These are phyloP conservation scores for Penicillium soppii DNA, from an alignment of 495 filamentous ascomycete genomes.

Conservation along the genomic window DNA sequence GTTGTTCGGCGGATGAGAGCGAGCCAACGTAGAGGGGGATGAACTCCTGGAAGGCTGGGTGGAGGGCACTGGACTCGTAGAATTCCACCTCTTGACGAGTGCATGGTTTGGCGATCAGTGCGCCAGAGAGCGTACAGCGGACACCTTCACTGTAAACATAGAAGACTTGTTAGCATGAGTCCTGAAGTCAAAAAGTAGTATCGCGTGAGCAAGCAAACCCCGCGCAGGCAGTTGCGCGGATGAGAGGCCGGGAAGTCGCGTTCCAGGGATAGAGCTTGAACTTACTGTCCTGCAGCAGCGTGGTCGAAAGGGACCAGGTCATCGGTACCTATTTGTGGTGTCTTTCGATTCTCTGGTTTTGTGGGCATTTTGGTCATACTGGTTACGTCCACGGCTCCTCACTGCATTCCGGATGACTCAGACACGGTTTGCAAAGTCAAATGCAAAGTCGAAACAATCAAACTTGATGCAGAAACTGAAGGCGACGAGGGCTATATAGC, in stretches of 20 bases:
- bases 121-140: constrained; percentile 78
- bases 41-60: constrained; percentile 69
- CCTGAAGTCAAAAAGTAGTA: too few relatives aligned
- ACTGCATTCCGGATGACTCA: constrained; percentile 23
- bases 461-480: too few relatives aligned
- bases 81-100: constrained; percentile 84
- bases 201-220: too few relatives aligned
- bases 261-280: constrained; percentile 22
- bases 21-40: constrained; percentile 87
- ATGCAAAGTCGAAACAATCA: too few relatives aligned
- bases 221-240: too few relatives aligned
- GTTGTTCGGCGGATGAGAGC: constrained; percentile 54
- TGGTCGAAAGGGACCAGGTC: constrained; percentile 72
- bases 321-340: constrained; percentile 41
- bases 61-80: constrained; percentile 74
- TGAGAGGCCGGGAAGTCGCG: too few relatives aligned
- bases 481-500: too few relatives aligned
- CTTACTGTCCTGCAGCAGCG: constrained; percentile 94
- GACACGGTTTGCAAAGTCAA: too few relatives aligned
- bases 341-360: constrained; percentile 35
- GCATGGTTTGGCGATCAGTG: constrained; percentile 93
- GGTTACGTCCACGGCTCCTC: neutral
- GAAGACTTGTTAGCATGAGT: constrained; percentile 10
- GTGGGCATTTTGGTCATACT: constrained; percentile 33
- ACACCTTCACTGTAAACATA: constrained; percentile 73